A percentile compares a stretch with the other conserved stretches of the same genome.
These are phyloP conservation scores for Chrysoporthe austroafricana DNA, from an alignment of 2,329 filamentous ascomycete genomes.

Conservation along the genomic window DNA sequence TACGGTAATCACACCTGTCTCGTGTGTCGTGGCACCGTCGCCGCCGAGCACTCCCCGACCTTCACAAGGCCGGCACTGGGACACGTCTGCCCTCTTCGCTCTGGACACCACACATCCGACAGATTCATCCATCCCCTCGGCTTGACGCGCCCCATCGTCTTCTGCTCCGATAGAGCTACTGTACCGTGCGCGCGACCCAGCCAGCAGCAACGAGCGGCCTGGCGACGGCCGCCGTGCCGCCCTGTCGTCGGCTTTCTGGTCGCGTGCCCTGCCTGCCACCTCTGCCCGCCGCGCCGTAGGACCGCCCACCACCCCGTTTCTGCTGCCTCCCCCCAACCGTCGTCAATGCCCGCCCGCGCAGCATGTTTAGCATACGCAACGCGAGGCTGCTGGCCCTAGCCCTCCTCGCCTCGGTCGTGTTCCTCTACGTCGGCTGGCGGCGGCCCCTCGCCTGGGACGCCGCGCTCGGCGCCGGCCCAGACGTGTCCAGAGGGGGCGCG, in stretches of 20 bases:
- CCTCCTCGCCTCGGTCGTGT: conserved; percentile 17
- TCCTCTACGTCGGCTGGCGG: conserved; percentile 21
- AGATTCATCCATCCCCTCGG: too few relatives aligned
- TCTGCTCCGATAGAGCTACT: background rate
- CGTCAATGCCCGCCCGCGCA: conserved; percentile 18
- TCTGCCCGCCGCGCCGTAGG: background rate
- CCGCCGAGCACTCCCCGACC: background rate
- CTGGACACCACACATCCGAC: background rate
- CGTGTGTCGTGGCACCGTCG: background rate
- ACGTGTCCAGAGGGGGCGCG: background rate
- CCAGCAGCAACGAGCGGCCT: background rate
- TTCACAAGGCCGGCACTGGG: background rate
- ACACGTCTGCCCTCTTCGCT: background rate
- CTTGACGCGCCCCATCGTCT: too few relatives aligned
- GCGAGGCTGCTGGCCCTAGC: conserved; percentile 21
- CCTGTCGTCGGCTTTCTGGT: background rate
- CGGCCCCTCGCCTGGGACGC: conserved; percentile 17
- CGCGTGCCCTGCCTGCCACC: background rate
- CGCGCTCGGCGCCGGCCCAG: background rate
- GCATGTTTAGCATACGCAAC: conserved; percentile 25
- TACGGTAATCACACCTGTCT: background rate
- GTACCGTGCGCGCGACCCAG: too few relatives aligned
- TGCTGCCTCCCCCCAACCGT: background rate
- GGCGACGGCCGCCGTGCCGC: background rate
- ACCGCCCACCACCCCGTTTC: background rate